These are phyloP conservation scores for Pseudogymnoascus sp. DNA, from an alignment of 2,329 filamentous ascomycete genomes.

Conservation along the genomic window DNA sequence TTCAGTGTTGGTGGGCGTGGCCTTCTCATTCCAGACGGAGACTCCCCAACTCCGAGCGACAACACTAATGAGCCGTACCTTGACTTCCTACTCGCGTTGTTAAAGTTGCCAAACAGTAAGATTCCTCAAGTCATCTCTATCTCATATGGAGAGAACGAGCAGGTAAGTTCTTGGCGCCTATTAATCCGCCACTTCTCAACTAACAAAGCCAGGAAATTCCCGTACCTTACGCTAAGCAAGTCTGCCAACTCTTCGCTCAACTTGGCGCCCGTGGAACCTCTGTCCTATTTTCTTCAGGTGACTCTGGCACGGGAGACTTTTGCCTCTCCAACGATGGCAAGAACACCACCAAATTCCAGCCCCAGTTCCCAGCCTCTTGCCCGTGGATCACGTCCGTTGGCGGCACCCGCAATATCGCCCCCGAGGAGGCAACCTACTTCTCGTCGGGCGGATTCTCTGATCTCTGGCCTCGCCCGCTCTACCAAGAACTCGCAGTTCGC, in stretches of 20 bases:
- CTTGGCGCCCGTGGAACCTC: slow-evolving; percentile 55
- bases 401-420: slow-evolving; percentile 43
- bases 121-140: slow-evolving; percentile 54
- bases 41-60: slow-evolving; percentile 29
- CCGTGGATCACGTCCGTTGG: slow-evolving; percentile 61
- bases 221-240: slow-evolving; percentile 47
- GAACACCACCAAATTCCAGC: slow-evolving; percentile 44
- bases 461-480: slow-evolving; percentile 38
- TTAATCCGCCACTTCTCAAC: neutral
- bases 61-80: slow-evolving; percentile 61
- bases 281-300: slow-evolving; percentile 51
- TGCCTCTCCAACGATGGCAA: slow-evolving; percentile 52
- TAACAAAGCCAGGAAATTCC: slow-evolving; percentile 38
- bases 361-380: slow-evolving; percentile 56
- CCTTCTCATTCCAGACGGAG: slow-evolving; percentile 41
- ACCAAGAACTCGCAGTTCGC: slow-evolving; percentile 35
- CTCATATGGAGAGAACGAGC: slow-evolving; percentile 59
- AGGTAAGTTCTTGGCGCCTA: slow-evolving; percentile 23
- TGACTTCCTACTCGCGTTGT: slow-evolving; percentile 43
- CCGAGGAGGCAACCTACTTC: slow-evolving; percentile 38
- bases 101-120: slow-evolving; percentile 18
- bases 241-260: slow-evolving; percentile 53
- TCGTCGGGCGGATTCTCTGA: slow-evolving; percentile 40
- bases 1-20: slow-evolving; percentile 42
- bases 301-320: slow-evolving; percentile 38